A percentile compares a stretch with the other conserved stretches of the same genome.
phyloP scores from a whole-genome alignment of 306 rosid species.

The Cucumis sativus region DNA sequence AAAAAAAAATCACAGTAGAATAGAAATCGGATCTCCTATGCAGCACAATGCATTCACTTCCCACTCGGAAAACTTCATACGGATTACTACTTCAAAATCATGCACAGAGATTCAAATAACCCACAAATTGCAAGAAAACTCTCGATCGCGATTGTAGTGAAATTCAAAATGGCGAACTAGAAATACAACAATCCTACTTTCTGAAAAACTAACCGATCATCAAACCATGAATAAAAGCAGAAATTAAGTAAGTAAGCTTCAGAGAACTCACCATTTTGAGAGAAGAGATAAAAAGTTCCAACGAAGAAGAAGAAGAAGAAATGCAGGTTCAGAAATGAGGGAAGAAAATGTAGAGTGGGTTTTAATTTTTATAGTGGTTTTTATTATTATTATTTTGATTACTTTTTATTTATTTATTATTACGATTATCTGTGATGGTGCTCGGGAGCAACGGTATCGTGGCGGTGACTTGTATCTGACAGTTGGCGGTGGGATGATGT shows the following conservation, averaged over 20 bases:
- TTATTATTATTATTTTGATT: background rate
- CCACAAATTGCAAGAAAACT: background rate
- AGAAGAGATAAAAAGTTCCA: background rate
- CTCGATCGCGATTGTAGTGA: background rate
- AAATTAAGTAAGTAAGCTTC: background rate
- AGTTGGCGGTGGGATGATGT: background rate
- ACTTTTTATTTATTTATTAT: background rate
- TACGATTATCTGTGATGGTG: background rate
- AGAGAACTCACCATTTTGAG: background rate
- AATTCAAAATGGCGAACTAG: background rate
- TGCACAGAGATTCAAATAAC: background rate
- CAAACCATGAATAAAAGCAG: background rate
- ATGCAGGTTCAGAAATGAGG: background rate
- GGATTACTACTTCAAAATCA: background rate
- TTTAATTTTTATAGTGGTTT: background rate
- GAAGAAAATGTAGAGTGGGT: background rate
- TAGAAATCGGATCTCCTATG: background rate
- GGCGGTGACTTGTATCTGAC: background rate
- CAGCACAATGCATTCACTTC: background rate
- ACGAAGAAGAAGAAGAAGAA: background rate
- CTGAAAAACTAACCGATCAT: background rate
- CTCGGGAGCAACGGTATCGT: conserved; percentile 5
- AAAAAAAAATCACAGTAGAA: background rate
- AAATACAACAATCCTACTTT: background rate
- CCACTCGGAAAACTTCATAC: background rate